Evolutionary conservation across 345 rosid genomes (phyloP), one percentile per base, ranked within the genome.

Genomic region (Bruguiera parviflora): DNA sequence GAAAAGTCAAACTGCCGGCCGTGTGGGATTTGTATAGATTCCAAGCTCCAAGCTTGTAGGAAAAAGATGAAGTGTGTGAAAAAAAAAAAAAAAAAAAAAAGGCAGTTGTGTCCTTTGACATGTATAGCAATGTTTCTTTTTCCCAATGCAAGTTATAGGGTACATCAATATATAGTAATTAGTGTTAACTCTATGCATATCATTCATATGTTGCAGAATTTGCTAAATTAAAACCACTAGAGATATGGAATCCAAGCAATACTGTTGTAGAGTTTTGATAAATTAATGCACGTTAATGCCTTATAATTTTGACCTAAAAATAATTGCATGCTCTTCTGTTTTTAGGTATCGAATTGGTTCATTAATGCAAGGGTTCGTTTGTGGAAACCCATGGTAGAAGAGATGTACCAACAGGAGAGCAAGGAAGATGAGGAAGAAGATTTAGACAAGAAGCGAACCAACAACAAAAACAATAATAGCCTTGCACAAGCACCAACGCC

Each of bases 351-450:
- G 65, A 95, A 92, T 76, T 92, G 98, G 98, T 94, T 94, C 85
- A 94, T 94, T n/a, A 94, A 94, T 75, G 98, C 98, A 46, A 94
- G 99, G 87, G 97, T 95, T 61, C 84, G 99, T 63, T 77, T 95
- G 82, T 95, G 99, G 99, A 95, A 95, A 77, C 99, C 99, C 56
- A 92, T 95, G 99, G 96, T 95, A 35, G 99, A 95, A 76, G 99
- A 95, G 58, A 95, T 95, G 97, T 95, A 95, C 80, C 96, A 92
- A 66, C 92, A 89, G 78, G 97, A 95, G 64, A 37, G 83, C 60
- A 92, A 85, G 73, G 92, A 88, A 18, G 88, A 70, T 33, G 96
- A 80, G 28, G 5, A 31, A 0, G 29, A 59, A 70, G 86, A 71
- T 51, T 61, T 66, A 77, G 92, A 83, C 63, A 73, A 31, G 55